These are phyloP conservation scores for Sanghuangporus baumii DNA, from an alignment of 1,284 basidiomycete species.

Conservation along the genomic window DNA sequence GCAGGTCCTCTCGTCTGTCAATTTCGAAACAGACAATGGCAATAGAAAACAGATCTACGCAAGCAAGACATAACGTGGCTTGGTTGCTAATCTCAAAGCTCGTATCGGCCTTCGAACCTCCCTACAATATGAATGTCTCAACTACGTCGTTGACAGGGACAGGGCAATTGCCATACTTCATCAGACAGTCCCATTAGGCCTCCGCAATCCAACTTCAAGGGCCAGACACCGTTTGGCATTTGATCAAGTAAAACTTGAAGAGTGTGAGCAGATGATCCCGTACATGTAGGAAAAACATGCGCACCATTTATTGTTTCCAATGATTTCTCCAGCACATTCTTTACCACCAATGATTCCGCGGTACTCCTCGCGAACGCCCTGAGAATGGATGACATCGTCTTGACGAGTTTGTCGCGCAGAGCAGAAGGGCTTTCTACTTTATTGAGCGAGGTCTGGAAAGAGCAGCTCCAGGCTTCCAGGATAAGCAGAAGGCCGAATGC, in stretches of 20 bases:
- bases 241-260: slow-evolving; percentile 1
- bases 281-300: background rate
- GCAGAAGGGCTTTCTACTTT: slow-evolving; percentile 1
- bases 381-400: background rate
- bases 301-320: background rate
- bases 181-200: background rate
- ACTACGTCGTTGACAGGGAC: background rate
- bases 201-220: background rate
- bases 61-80: background rate
- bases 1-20: background rate
- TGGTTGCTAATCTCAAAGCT: background rate
- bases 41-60: background rate
- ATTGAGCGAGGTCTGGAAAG: background rate
- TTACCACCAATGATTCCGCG: background rate
- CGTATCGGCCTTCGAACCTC: background rate
- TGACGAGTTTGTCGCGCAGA: slow-evolving; percentile 1
- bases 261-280: background rate
- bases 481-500: slow-evolving; percentile 48
- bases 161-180: background rate
- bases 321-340: background rate
- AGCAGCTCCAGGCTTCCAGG: slow-evolving; percentile 48
- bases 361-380: background rate
- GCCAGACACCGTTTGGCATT: background rate
- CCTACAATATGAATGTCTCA: background rate
- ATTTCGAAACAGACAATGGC: slow-evolving; percentile 2